Evolutionary conservation across 805 yeast species (phyloP), one percentile per base, ranked within the genome.

Genomic region (Ogataea dorogensis): DNA sequence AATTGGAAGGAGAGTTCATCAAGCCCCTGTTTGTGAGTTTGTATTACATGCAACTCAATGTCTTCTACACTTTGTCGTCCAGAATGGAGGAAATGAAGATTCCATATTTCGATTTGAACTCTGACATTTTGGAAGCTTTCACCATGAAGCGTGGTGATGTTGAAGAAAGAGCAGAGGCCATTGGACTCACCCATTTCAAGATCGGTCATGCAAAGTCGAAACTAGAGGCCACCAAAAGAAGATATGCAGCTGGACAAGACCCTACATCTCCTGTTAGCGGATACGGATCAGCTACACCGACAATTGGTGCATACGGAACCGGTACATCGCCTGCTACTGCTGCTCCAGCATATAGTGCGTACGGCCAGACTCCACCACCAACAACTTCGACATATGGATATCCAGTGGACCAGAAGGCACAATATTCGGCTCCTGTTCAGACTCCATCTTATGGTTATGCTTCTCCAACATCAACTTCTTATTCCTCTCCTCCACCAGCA

Each of bases 41-140:
- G 63, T 93, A 93, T 66, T 93, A 79, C 71, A 93, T 93, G 98
- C 98, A 93, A 68, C 75, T 93, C 69, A 93, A 93, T 68, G 87
- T 93, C 40, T 93, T 89, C 63, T 93, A 93, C 72, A 88, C 96
- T 1, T 70, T 93, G 44, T 89, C 86, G 68, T 82, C 75, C 56
- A 77, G 85, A 53, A 86, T 91, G 86, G 96, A 91, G 65, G 95
- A 86, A 58, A 80, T 91, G 85, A 88, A 93, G 67, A 93, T 93
- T 49, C 96, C 97, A 11, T 93, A 93, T 65, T 93, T 93, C 63
- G 95, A 93, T 59, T 70, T 93, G 56, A 70, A 77, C 33, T 72
- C 85, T 28, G 98, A 88, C 58, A 85, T 93, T 45, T 71, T 84
- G 36, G 91, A 85, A 58, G 82, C 89, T 3, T 93, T 81, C 64